Base-by-base conservation (phyloP, 108 stramenopile genomes). In the Fragilaria crotonensis region DNA sequence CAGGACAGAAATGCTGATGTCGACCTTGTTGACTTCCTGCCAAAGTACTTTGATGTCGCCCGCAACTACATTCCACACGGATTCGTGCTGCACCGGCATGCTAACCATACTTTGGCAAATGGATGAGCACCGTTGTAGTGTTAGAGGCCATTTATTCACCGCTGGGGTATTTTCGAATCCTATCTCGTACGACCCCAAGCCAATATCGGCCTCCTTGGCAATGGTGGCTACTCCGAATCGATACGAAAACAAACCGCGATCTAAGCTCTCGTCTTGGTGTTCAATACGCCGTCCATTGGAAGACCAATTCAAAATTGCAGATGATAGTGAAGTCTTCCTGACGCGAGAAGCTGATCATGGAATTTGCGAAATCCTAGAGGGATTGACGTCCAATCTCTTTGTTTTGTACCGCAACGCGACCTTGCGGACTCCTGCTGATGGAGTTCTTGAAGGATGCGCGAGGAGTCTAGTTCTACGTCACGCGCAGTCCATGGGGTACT, bases 261-360 rank as follows among this genome's bases (percentile, higher is more conserved):
- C 88, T 30, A 90, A 90, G 44, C 49, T 87, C 5, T 85, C 84
- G 4, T 77, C 81, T 46, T 90, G 89, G 89, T 90, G 89, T 53
- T 44, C 72, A 33, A 20, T 36, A 20, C 81, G 87, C 7, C 56
- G 74, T 27, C 81, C 83, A 30, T 62, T 83, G 32, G 83, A 89
- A 63, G 57, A 66, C 7, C 64, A 54, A 26, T 85, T 70, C 72
- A 89, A 79, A 67, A 44, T 41, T 0, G 51, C 53, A 5, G 60
- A 66, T 47, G 48, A 78, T n/a, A 74, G 68, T 28, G 75, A 76
- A 60, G 71, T 76, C 21, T 31, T 80, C 18, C 75, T 76, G 17
- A 46, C 73, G 9, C 32, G 64, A 52, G 19, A 41, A 55, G 27
- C 25, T 51, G 58, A 48, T 18, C 32, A 28, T 49, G 59, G 20